Conservation (phyloP, 106 monocot genomes). For the Cymbidium sinense region DNA sequence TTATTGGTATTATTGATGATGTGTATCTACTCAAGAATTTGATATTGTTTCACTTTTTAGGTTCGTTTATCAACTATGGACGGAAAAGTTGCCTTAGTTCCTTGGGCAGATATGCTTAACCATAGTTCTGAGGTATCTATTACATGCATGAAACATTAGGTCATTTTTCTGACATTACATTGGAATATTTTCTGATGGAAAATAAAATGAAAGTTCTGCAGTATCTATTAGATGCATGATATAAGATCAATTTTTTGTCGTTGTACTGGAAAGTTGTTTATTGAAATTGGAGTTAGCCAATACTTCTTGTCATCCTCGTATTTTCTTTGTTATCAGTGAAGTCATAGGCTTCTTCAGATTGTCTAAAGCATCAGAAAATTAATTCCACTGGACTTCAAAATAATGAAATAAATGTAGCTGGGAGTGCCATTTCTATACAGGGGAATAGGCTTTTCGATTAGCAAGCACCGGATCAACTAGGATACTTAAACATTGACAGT, state of each 20-base stretch:
- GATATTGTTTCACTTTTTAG: slow-evolving; percentile 14
- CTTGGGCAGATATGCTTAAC: slow-evolving; percentile 99
- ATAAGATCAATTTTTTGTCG: not conserved
- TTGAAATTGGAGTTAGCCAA: not conserved
- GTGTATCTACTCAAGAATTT: not conserved
- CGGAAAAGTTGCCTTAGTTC: slow-evolving; percentile 90
- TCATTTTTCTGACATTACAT: not conserved
- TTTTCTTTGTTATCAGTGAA: not conserved
- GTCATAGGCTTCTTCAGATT: not conserved
- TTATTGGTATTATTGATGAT: not conserved
- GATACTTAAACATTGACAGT: no score
- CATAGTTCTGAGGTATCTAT: slow-evolving; percentile 75
- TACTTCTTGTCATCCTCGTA: not conserved
- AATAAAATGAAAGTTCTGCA: not conserved
- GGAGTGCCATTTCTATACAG: no score
- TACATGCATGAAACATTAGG: not conserved
- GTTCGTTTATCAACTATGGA: slow-evolving; percentile 93
- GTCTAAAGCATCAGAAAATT: not conserved
- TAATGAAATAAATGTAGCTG: no score
- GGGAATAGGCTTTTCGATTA: no score
- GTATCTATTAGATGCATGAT: not conserved
- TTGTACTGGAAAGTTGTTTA: not conserved
- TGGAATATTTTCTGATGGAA: not conserved
- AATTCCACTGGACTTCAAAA: no score
- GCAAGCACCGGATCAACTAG: no score